These are phyloP conservation scores for Fusarium cicatricum DNA, from an alignment of 2,329 filamentous ascomycete species.

Conservation along the genomic window DNA sequence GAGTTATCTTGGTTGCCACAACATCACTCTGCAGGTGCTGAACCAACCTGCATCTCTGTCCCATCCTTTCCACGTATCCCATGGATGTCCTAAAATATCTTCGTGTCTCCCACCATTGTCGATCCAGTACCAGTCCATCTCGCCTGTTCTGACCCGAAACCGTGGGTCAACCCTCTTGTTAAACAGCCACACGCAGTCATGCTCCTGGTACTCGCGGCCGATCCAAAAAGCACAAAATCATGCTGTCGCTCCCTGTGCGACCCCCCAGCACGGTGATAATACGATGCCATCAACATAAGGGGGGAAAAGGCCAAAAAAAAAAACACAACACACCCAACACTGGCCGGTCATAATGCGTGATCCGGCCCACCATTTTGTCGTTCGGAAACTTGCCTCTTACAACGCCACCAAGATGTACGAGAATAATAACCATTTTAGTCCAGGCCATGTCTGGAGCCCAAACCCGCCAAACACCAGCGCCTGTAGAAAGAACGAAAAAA, in stretches of 20 bases:
- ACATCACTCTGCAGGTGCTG: constrained; percentile 9
- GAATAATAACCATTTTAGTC: constrained; percentile 23
- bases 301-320: constrained; percentile 16
- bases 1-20: constrained; percentile 31
- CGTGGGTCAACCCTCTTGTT: constrained; percentile 22
- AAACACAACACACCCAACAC: constrained; percentile 14
- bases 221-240: constrained; percentile 23
- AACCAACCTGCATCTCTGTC: constrained; percentile 6
- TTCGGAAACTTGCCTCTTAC: constrained; percentile 18
- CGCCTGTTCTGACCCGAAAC: constrained; percentile 19
- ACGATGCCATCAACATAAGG: constrained; percentile 15
- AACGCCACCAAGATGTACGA: constrained; percentile 37
- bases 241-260: constrained; percentile 22
- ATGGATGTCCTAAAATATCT: constrained; percentile 17
- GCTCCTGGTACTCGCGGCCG: constrained; percentile 26
- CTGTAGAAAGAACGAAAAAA: constrained; percentile 25
- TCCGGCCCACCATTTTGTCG: constrained; percentile 37
- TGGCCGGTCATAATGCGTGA: constrained; percentile 26
- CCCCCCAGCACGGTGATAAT: constrained; percentile 10
- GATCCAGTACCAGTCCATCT: constrained; percentile 4
- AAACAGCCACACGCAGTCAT: constrained; percentile 22
- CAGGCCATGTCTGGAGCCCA: constrained; percentile 21
- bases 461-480: constrained; percentile 35
- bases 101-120: constrained; percentile 12
- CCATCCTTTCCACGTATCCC: constrained; percentile 6